Percentiles rank a stretch among this genome's conserved stretches.
Conservation (phyloP, 139 green algal species). For the Deuterostichococcus epilithicus region DNA sequence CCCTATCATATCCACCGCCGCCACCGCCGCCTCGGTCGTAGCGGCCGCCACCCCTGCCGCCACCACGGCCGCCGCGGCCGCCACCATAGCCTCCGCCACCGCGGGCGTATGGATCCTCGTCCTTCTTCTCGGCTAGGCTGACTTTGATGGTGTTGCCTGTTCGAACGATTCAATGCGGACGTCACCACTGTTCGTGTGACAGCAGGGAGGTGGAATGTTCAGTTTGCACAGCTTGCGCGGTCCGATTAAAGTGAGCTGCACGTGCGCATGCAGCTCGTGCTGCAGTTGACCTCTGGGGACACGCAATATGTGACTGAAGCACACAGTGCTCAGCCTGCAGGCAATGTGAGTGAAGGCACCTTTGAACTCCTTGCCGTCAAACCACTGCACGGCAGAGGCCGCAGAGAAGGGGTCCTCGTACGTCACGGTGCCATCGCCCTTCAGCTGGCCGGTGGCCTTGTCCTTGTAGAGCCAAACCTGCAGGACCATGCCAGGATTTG, state of each 20-base stretch:
- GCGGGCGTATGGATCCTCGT: slow-evolving; percentile 3
- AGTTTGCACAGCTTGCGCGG: background rate
- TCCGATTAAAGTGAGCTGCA: background rate
- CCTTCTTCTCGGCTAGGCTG: slow-evolving; percentile 48
- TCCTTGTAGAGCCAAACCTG: slow-evolving; percentile 61
- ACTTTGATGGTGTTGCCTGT: slow-evolving; percentile 52
- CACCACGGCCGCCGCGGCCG: slow-evolving; percentile 27
- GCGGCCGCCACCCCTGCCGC: slow-evolving; percentile 19
- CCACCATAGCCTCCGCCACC: background rate
- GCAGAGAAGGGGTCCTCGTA: slow-evolving; percentile 84
- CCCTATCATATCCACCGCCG: slow-evolving; percentile 21
- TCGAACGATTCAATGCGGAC: background rate
- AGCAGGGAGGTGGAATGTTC: background rate
- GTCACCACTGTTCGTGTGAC: background rate
- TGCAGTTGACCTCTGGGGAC: too few relatives aligned
- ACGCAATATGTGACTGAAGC: too few relatives aligned
- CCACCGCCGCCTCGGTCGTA: slow-evolving; percentile 15
- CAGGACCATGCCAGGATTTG: background rate
- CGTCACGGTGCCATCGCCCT: slow-evolving; percentile 75
- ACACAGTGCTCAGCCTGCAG: background rate
- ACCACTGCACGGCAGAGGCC: slow-evolving; percentile 72
- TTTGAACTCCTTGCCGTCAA: slow-evolving; percentile 81
- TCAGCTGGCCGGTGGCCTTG: slow-evolving; percentile 68
- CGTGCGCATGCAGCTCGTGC: too few relatives aligned
- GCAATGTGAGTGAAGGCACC: slow-evolving; percentile 26